Evolutionary conservation across 2,329 filamentous ascomycete genomes (phyloP), one percentile per base, ranked within the genome.

Genomic region (Phyllosticta capitalensis): DNA sequence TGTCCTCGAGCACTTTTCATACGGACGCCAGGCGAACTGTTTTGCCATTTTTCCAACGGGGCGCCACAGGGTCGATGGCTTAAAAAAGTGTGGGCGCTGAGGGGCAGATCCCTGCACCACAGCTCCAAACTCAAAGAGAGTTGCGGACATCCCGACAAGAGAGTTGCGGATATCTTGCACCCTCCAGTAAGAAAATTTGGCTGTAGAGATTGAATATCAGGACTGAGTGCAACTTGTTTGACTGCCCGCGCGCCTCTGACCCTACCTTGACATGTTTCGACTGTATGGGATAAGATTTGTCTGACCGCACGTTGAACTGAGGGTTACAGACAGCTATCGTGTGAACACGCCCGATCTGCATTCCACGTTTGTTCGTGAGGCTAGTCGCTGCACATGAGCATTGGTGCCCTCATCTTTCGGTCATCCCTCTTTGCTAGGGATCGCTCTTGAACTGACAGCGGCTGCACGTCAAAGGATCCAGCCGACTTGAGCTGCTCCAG

Each of bases 11-110:
- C 22, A 22, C 56, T 20, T 26, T 33, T 51, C 22, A 51, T 58
- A 54, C 33, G 38, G 54, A 33, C 28, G 52, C 52, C 52, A 59
- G 38, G 38, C 17, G 38, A 26, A 38, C 26, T 52, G 33, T 59
- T 54, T 59, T 59, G 56, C 53, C 56, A 59, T 52, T 54, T 48
- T 52, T 24, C 54, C 21, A 51, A 52, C 51, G 56, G 45, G 9
- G 51, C 19, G 17, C 19, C 56, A 9, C 20, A 30, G n/a, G 33
- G 52, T 10, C 22, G 38, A 30, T 24, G 56, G 30, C 21, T 30
- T 5, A 22, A 45, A 17, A 26, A 49, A 3, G 56, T n/a, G 26
- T 33, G 56, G 33, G 55, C 49, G 17, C 24, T 12, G 24, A 26
- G 12, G 6, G 53, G 30, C 10, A 20, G 19, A 22, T 38, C 30